Conservation (phyloP, 164 flowering plant genomes). For the Macadamia integrifolia region DNA sequence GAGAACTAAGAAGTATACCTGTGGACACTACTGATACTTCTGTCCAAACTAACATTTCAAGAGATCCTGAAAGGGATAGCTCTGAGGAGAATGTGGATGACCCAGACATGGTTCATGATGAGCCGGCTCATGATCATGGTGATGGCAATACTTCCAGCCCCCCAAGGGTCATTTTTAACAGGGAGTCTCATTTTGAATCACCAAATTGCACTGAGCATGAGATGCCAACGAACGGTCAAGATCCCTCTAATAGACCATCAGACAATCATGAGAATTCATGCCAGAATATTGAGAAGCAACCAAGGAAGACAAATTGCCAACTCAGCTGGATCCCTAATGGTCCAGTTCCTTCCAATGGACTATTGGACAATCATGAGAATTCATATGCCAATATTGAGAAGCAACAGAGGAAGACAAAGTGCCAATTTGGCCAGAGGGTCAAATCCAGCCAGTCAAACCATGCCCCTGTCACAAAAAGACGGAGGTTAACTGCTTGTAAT, state of each 20-base stretch:
- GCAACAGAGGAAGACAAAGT: conserved; percentile 16
- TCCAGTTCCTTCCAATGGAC: conserved; percentile 6
- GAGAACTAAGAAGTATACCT: conserved; percentile 51
- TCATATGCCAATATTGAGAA: conserved; percentile 8
- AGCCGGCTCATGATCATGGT: conserved; percentile 1
- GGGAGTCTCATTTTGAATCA: neutral
- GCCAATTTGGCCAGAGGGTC: conserved; percentile 20
- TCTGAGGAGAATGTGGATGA: conserved; percentile 24
- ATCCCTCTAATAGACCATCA: neutral
- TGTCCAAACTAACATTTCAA: conserved; percentile 8
- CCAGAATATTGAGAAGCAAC: conserved; percentile 12
- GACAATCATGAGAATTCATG: conserved; percentile 14
- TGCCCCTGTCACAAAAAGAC: conserved; percentile 33
- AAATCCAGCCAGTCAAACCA: conserved; percentile 24
- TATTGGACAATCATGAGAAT: conserved; percentile 11
- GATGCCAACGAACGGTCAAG: conserved; percentile 6
- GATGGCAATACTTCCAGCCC: conserved; percentile 8
- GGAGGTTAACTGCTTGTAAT: conserved; percentile 36
- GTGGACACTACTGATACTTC: conserved; percentile 18
- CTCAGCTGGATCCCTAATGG: neutral
- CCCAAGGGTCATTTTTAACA: conserved; percentile 1
- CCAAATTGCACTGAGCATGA: conserved; percentile 9
- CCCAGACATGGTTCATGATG: conserved; percentile 18
- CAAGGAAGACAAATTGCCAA: conserved; percentile 9
- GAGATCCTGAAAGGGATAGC: conserved; percentile 27